Evolutionary conservation across 2,329 filamentous ascomycete genomes (phyloP), one percentile per base, ranked within the genome.

Genomic region (Diaporthe citrichinensis): DNA sequence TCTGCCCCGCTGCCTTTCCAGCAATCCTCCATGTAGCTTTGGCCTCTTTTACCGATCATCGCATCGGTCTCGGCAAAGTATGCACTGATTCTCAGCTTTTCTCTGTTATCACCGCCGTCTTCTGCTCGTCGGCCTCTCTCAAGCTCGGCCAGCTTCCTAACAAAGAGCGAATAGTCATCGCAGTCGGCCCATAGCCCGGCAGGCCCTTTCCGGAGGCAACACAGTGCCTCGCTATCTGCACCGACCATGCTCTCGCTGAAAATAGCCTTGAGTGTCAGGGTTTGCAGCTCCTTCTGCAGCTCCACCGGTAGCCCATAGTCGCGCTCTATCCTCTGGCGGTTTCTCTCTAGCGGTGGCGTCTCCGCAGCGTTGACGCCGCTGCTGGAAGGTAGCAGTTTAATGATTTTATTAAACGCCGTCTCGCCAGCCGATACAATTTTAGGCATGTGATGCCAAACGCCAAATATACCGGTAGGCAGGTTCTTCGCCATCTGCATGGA

Each of bases 11-110:
- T 75, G 7, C 55, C 74, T 49, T 39, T 72, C 58, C 73, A 73
- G 41, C 73, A 71, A 10, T 41, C 51, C 51, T 73, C 74, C 74
- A 76, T 34, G 34, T 76, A 75, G 6, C 12, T 44, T 49, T 77
- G 53, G 7, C 74, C 74, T 20, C 20, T 68, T 15, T 76, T 71
- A 7, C 76, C 73, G 14, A 72, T 74, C 74, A 76, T 46, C 12
- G 44, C 28, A 44, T 77, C 75, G 12, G 36, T 69, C 44, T 76
- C 72, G 14, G 74, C 74, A 41, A 74, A 76, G 36, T 71, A 76
- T 3, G 57, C 49, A 14, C 36, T 74, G 17, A 76, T 34, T 15
- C 44, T 71, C 49, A 76, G 46, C 55, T 34, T 71, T 39, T 49
- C 34, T 25, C 59, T 3, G 3, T 25, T 31, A 6, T 17, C 46